A percentile compares a stretch with the other conserved stretches of the same genome.
Evolutionary conservation across 23 red algal species (phyloP).

Genomic region (Chondrus crispus): DNA sequence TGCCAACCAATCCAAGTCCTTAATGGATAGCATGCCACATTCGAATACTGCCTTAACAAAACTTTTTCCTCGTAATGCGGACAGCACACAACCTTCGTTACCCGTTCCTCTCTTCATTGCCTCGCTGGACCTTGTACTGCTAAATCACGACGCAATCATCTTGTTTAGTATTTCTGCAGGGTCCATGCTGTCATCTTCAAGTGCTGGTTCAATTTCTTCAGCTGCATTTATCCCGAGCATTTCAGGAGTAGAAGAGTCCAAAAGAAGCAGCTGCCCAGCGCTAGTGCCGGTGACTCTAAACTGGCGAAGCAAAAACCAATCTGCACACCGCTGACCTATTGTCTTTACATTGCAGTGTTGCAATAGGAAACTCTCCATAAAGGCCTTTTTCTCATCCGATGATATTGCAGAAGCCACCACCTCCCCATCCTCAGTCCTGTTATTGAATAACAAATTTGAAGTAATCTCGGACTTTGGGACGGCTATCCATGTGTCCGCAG

Average conservation of each 20-base stretch:
- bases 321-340: background rate
- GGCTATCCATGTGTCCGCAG: too few relatives aligned
- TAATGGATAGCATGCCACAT: background rate
- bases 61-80: background rate
- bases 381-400: background rate
- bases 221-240: too few relatives aligned
- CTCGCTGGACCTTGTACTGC: background rate
- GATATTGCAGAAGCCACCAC: too few relatives aligned
- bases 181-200: too few relatives aligned
- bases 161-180: too few relatives aligned
- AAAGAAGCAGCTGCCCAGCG: background rate
- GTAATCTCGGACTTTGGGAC: too few relatives aligned
- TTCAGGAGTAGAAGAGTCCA: too few relatives aligned
- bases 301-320: constrained; percentile 11
- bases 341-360: background rate
- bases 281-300: background rate
- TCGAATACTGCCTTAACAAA: background rate
- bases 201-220: too few relatives aligned
- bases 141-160: too few relatives aligned
- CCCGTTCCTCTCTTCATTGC: background rate
- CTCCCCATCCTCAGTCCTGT: too few relatives aligned
- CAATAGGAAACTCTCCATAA: background rate
- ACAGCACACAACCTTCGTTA: background rate
- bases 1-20: background rate
- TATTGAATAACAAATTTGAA: too few relatives aligned